Percentiles rank a stretch among this genome's conserved stretches.
Evolutionary conservation across 139 green algal genomes (phyloP).

Genomic region (Zygnema circumcarinatum): DNA sequence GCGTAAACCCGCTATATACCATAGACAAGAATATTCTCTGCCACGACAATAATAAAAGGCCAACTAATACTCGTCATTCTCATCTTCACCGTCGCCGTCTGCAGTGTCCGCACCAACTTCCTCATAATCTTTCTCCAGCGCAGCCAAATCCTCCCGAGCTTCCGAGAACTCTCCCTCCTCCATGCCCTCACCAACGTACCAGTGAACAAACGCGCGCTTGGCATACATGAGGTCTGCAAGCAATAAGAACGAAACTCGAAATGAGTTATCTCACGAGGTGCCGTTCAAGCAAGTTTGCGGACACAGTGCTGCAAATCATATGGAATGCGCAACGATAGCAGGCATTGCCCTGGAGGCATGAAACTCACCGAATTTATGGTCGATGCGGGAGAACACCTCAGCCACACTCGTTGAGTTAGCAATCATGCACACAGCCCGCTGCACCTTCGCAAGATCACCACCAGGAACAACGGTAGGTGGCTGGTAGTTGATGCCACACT

Average conservation of each 20-base stretch:
- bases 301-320: no score
- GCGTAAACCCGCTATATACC: no score
- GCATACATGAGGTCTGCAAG: slow-evolving; percentile 99
- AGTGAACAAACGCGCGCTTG: slow-evolving; percentile 99
- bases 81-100: slow-evolving; percentile 76
- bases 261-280: no score
- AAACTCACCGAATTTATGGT: slow-evolving; percentile 99
- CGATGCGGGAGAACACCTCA: slow-evolving; percentile 91
- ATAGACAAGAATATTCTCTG: no score
- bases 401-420: slow-evolving; percentile 98
- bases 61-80: slow-evolving; percentile 83
- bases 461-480: slow-evolving; percentile 95
- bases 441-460: slow-evolving; percentile 98
- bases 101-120: slow-evolving; percentile 93
- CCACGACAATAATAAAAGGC: no score
- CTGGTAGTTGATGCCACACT: slow-evolving; percentile 99
- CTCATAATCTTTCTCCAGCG: slow-evolving; percentile 99
- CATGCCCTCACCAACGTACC: slow-evolving; percentile 98
- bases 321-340: no score
- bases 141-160: slow-evolving; percentile 95
- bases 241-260: no score
- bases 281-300: no score
- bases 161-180: slow-evolving; percentile 88
- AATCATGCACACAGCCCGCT: slow-evolving; percentile 99
- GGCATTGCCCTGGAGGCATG: no score